Conservation (phyloP, 495 filamentous ascomycete species). For the Cudoniella acicularis region DNA sequence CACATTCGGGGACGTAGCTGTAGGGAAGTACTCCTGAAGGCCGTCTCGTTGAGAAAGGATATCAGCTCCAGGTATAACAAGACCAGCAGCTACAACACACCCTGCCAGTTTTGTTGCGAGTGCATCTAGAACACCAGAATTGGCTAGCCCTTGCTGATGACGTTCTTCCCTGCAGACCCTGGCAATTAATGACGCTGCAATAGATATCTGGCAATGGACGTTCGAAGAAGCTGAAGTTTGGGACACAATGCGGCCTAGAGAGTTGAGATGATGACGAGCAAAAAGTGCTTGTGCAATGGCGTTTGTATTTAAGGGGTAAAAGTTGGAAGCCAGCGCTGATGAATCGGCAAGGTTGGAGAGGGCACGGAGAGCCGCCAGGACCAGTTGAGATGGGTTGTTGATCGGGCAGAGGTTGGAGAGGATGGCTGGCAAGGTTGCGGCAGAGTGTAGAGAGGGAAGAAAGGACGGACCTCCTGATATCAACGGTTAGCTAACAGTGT, state of each 20-base stretch:
- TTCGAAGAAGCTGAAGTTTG: constrained; percentile 46
- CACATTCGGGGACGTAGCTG: constrained; percentile 54
- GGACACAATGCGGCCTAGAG: constrained; percentile 60
- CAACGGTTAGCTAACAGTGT: constrained; percentile 18
- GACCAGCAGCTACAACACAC: constrained; percentile 64
- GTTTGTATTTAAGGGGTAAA: constrained; percentile 26
- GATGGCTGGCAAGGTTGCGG: constrained; percentile 59
- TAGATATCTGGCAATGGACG: constrained; percentile 63
- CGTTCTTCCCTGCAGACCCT: constrained; percentile 59
- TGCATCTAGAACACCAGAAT: constrained; percentile 70
- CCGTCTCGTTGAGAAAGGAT: constrained; percentile 39
- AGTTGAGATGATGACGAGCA: constrained; percentile 48
- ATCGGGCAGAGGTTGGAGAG: constrained; percentile 62
- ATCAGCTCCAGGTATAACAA: constrained; percentile 57
- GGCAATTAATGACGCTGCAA: constrained; percentile 63
- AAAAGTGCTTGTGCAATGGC: constrained; percentile 65
- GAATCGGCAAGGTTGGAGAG: constrained; percentile 70
- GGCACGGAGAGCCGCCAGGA: constrained; percentile 69
- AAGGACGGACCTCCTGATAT: constrained; percentile 73
- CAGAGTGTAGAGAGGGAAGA: constrained; percentile 67
- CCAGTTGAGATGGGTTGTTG: constrained; percentile 60
- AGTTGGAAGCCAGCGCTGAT: constrained; percentile 40
- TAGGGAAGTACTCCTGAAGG: constrained; percentile 41
- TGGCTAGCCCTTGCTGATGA: constrained; percentile 67
- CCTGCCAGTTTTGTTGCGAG: constrained; percentile 73